Conservation (phyloP, 176 grass and related monocot genomes). For the Cymbopogon citratus region DNA sequence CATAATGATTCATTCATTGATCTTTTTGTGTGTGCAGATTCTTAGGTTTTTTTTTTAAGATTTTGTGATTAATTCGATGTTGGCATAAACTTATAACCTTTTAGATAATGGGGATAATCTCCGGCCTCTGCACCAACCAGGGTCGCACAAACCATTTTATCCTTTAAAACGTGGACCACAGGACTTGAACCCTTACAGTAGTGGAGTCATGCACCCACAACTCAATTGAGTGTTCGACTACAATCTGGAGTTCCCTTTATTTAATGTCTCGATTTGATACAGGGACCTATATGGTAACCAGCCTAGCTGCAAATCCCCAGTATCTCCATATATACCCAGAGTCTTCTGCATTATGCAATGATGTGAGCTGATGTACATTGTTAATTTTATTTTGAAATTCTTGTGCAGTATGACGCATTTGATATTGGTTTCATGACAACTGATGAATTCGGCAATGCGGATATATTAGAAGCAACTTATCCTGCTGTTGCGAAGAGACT, state of each 20-base stretch:
- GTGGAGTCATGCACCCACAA: background rate
- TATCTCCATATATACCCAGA: background rate
- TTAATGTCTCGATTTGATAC: background rate
- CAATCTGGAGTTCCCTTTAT: background rate
- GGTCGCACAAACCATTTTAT: background rate
- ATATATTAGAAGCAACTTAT: constrained; percentile 96
- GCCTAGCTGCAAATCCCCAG: background rate
- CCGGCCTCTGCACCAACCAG: background rate
- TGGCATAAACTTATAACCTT: background rate
- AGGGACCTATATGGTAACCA: background rate
- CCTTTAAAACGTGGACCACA: background rate
- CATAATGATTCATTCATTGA: background rate
- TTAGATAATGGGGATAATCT: background rate
- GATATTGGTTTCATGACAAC: constrained; percentile 96
- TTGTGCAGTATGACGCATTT: constrained; percentile 80
- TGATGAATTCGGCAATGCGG: constrained; percentile 84
- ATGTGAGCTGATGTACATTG: background rate
- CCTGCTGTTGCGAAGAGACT: constrained; percentile 83
- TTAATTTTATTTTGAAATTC: constrained; percentile 1
- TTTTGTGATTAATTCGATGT: background rate
- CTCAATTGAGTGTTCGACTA: background rate
- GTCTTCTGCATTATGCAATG: background rate
- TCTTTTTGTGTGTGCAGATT: background rate
- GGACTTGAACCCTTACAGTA: background rate
- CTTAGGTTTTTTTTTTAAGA: background rate